phyloP scores from a whole-genome alignment of 2,329 filamentous ascomycete species.

The Diplodia intermedia region DNA sequence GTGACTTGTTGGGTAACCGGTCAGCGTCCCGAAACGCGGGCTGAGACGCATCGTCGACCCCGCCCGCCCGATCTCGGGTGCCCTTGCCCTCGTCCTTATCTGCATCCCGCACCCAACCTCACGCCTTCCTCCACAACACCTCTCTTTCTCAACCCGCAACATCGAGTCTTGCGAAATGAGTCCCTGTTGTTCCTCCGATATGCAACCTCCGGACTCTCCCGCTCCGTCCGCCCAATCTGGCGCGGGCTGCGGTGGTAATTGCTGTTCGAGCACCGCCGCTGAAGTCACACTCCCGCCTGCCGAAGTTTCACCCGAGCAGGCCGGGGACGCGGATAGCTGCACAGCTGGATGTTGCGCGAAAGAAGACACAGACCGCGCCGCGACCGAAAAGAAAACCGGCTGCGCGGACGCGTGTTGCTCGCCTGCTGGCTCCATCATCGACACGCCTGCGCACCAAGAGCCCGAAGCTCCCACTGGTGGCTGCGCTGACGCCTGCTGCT shows the following conservation, averaged over 20 bases:
- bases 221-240: background rate
- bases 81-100: background rate
- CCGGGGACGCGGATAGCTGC: background rate
- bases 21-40: slow-evolving; percentile 2
- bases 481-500: slow-evolving; percentile 12
- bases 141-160: background rate
- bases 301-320: background rate
- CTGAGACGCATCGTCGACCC: slow-evolving; percentile 5
- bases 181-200: background rate
- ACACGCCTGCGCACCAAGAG: background rate
- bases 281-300: background rate
- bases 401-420: slow-evolving; percentile 10
- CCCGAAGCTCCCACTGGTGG: background rate
- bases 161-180: background rate
- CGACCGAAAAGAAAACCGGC: background rate
- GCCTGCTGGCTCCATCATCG: background rate
- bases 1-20: background rate
- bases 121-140: background rate
- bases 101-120: background rate
- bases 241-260: background rate
- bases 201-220: background rate
- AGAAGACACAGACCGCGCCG: background rate
- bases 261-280: background rate
- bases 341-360: background rate
- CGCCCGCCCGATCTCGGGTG: background rate